A percentile compares a stretch with the other conserved stretches of the same genome.
phyloP scores from a whole-genome alignment of 495 filamentous ascomycete genomes.

The Tuber borchii region DNA sequence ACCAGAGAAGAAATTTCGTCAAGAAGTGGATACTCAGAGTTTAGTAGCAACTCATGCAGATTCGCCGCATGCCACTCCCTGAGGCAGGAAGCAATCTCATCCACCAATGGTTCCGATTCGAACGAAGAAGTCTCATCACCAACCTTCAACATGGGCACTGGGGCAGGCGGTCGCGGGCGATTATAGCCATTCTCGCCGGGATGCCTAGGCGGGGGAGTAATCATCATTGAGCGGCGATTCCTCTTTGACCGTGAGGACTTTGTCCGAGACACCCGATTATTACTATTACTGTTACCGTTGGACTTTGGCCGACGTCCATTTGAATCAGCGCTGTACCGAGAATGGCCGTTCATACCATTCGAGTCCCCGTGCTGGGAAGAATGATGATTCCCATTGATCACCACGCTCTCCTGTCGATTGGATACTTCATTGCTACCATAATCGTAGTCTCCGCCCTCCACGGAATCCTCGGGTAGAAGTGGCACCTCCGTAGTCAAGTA shows the following conservation, averaged over 20 bases:
- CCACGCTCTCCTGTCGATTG: constrained; percentile 14
- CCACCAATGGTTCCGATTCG: constrained; percentile 80
- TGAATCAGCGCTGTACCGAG: constrained; percentile 11
- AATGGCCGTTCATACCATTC: constrained; percentile 12
- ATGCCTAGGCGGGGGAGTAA: constrained; percentile 40
- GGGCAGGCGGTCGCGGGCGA: constrained; percentile 73
- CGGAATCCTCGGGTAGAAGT: constrained; percentile 52
- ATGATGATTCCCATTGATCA: constrained; percentile 15
- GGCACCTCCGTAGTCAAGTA: constrained; percentile 50
- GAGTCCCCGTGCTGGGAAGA: constrained; percentile 16
- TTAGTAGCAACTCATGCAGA: constrained; percentile 84
- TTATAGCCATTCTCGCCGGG: constrained; percentile 52
- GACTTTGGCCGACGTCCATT: constrained; percentile 10
- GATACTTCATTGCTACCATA: constrained; percentile 45
- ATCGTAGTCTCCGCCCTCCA: constrained; percentile 38
- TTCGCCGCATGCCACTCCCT: constrained; percentile 98
- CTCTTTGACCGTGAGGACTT: constrained; percentile 19
- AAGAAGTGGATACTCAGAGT: constrained; percentile 68
- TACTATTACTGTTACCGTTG: constrained; percentile 11
- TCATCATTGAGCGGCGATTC: constrained; percentile 27
- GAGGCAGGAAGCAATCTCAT: constrained; percentile 93
- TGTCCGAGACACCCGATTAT: constrained; percentile 10
- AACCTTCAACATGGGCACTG: constrained; percentile 94
- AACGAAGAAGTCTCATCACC: constrained; percentile 93
- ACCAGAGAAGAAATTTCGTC: constrained; percentile 76